A percentile compares a stretch with the other conserved stretches of the same genome.
Evolutionary conservation across 2,329 filamentous ascomycete species (phyloP).

Genomic region (Rhexocercosporidium sp.): DNA sequence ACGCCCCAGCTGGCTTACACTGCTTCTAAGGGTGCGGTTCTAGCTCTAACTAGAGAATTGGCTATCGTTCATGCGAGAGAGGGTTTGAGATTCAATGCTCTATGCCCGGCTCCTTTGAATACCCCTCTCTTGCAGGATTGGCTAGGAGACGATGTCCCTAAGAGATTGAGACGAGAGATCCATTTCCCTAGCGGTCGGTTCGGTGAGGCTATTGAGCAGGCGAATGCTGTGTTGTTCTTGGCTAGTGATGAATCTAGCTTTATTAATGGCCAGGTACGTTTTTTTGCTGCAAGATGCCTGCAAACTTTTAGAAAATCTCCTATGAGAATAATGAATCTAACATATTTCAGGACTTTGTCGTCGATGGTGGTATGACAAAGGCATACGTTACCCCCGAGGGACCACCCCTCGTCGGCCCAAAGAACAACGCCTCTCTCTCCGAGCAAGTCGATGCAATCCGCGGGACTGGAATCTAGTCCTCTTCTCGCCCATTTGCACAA

Average conservation of each 20-base stretch:
- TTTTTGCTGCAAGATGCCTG: not conserved
- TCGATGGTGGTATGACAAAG: constrained; percentile 95
- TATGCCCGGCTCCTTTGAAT: constrained; percentile 77
- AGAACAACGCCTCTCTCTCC: constrained; percentile 48
- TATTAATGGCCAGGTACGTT: constrained; percentile 67
- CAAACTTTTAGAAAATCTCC: not conserved
- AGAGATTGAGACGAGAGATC: constrained; percentile 73
- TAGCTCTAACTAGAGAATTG: constrained; percentile 75
- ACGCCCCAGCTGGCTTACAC: constrained; percentile 79
- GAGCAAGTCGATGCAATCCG: constrained; percentile 43
- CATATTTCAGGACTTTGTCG: constrained; percentile 76
- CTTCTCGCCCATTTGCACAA: not conserved
- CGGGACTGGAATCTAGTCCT: constrained; percentile 34
- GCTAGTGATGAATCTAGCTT: constrained; percentile 78
- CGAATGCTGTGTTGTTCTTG: constrained; percentile 74
- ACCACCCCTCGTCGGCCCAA: constrained; percentile 56
- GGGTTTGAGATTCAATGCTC: constrained; percentile 74
- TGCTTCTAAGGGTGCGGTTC: constrained; percentile 75
- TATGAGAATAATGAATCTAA: constrained; percentile 11
- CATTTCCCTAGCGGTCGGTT: constrained; percentile 79
- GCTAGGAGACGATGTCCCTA: constrained; percentile 73
- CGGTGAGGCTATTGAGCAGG: constrained; percentile 79
- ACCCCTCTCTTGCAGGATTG: constrained; percentile 78
- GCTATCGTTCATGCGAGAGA: constrained; percentile 77
- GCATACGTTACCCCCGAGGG: constrained; percentile 79